Evolutionary conservation across 169 alveolate genomes (phyloP).

Genomic region (Cryptosporidium ryanae): DNA sequence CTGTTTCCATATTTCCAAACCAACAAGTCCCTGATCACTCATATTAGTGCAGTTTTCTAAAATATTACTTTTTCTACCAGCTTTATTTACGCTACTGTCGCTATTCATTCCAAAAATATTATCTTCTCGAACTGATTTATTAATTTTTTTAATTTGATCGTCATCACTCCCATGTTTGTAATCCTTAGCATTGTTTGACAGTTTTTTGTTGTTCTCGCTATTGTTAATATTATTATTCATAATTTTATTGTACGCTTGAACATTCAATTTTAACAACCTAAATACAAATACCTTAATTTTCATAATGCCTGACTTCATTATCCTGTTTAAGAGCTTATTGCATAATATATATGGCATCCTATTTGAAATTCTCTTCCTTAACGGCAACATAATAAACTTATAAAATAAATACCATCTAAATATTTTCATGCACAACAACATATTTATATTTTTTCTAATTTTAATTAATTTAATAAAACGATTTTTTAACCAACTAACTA

Average conservation of each 20-base stretch:
- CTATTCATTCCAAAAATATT: not conserved
- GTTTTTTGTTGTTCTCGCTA: not conserved
- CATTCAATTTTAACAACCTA: not conserved
- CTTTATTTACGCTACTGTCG: not conserved
- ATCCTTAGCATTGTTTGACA: not conserved
- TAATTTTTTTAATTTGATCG: not conserved
- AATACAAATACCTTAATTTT: conserved; percentile 7
- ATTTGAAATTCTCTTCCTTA: conserved; percentile 22
- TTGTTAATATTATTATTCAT: not conserved
- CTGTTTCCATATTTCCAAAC: conserved; percentile 69
- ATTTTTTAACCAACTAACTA: conserved; percentile 53
- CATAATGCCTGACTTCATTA: not conserved
- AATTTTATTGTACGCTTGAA: not conserved
- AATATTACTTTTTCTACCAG: too few relatives aligned
- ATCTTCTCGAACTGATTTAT: not conserved
- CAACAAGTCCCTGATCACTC: conserved; percentile 6
- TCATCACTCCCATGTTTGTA: conserved; percentile 6
- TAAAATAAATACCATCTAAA: conserved; percentile 66
- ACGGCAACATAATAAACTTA: conserved; percentile 36
- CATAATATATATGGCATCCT: conserved; percentile 65
- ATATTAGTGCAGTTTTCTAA: too few relatives aligned
- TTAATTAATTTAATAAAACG: conserved; percentile 43
- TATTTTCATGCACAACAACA: conserved; percentile 13
- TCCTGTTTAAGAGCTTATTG: conserved; percentile 3
- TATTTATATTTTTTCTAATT: conserved; percentile 27